phyloP scores from a whole-genome alignment of 1,284 basidiomycete genomes.

The Heterobasidion parviporum region DNA sequence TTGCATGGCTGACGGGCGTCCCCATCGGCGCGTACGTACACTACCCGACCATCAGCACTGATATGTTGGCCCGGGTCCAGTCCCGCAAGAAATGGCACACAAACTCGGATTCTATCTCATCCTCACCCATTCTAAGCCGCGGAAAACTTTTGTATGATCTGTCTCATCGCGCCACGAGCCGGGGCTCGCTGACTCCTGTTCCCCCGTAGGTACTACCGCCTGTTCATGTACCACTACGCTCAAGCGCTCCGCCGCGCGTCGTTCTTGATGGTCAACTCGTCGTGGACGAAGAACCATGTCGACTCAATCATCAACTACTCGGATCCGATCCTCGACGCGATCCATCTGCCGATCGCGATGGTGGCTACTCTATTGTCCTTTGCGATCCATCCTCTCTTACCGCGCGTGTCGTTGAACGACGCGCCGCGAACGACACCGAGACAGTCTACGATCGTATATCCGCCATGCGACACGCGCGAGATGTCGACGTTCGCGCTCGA shows the following conservation, averaged over 20 bases:
- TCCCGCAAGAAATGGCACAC: constrained; percentile 57
- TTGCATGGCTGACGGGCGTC: constrained; percentile 53
- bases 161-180: neutral
- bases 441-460: constrained; percentile 64
- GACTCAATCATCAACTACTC: constrained; percentile 58
- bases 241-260: constrained; percentile 67
- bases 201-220: constrained; percentile 70
- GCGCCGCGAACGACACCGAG: constrained; percentile 10
- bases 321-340: constrained; percentile 35
- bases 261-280: constrained; percentile 90
- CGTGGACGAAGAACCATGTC: constrained; percentile 90
- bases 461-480: constrained; percentile 84
- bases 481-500: constrained; percentile 61
- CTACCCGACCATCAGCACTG: constrained; percentile 92
- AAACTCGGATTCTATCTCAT: constrained; percentile 56
- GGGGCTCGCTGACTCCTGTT: neutral
- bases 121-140: constrained; percentile 48
- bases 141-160: constrained; percentile 68
- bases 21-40: constrained; percentile 91
- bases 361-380: constrained; percentile 16
- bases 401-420: neutral
- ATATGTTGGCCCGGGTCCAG: constrained; percentile 85
- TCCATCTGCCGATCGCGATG: constrained; percentile 26
- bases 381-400: constrained; percentile 13
- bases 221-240: constrained; percentile 83